phyloP scores from a whole-genome alignment of 495 filamentous ascomycete genomes.

The Echria macrotheca region DNA sequence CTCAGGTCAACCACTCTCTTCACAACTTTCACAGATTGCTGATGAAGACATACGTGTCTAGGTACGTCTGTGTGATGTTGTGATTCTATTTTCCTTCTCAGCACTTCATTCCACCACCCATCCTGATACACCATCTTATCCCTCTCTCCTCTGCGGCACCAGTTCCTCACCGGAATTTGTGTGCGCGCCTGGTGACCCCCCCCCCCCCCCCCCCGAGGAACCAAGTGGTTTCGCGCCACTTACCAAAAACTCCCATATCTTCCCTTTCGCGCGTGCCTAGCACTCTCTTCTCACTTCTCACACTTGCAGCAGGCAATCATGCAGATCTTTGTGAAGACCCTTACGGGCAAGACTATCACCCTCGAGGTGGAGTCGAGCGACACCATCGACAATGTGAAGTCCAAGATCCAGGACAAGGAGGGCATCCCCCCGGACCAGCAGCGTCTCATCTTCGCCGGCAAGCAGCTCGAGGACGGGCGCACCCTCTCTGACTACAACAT shows the following conservation, averaged over 20 bases:
- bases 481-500: constrained; percentile 99
- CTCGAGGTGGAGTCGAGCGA: constrained; percentile 99
- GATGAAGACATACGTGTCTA: constrained; percentile 53
- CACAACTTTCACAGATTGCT: constrained; percentile 47
- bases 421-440: constrained; percentile 99
- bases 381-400: constrained; percentile 99
- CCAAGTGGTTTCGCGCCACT: constrained; percentile 5
- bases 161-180: constrained; percentile 1
- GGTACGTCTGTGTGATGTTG: constrained; percentile 44
- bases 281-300: constrained; percentile 30
- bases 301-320: constrained; percentile 68
- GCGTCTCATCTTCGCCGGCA: constrained; percentile 99
- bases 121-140: constrained; percentile 9
- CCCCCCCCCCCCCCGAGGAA: constrained; percentile 1
- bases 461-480: constrained; percentile 99
- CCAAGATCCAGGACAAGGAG: constrained; percentile 93
- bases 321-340: constrained; percentile 99
- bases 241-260: constrained; percentile 1
- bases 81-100: constrained; percentile 20
- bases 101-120: constrained; percentile 2
- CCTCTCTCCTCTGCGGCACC: too few relatives aligned
- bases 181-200: constrained; percentile 5
- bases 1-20: constrained; percentile 29
- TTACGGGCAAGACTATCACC: constrained; percentile 99
- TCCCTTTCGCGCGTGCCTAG: constrained; percentile 23